phyloP scores from a whole-genome alignment of 768 basidiomycete species.

The Suillus tomentosus region DNA sequence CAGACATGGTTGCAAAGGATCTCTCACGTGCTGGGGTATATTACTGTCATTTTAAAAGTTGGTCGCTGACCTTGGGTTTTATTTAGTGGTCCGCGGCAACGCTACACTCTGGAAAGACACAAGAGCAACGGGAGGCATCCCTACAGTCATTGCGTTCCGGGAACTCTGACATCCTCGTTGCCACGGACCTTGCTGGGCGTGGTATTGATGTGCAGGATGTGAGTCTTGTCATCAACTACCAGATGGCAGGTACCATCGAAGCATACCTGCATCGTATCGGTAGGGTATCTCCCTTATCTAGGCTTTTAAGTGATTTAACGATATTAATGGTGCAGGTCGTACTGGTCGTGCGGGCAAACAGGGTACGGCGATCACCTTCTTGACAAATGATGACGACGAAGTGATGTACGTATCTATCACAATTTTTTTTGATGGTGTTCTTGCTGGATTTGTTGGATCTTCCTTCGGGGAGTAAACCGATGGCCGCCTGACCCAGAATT shows the following conservation, averaged over 20 bases:
- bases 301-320: conserved; percentile 11
- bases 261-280: conserved; percentile 98
- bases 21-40: conserved; percentile 84
- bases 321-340: conserved; percentile 60
- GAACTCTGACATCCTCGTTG: conserved; percentile 89
- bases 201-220: conserved; percentile 99
- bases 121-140: conserved; percentile 95
- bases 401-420: conserved; percentile 73
- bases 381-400: conserved; percentile 94
- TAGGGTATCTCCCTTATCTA: conserved; percentile 38
- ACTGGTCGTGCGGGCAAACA: conserved; percentile 98
- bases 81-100: conserved; percentile 86
- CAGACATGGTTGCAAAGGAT: conserved; percentile 97
- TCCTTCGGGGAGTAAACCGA: conserved; percentile 7
- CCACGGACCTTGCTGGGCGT: conserved; percentile 96
- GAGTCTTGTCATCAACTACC: conserved; percentile 93
- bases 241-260: conserved; percentile 96
- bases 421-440: neutral
- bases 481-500: neutral
- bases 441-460: conserved; percentile 6
- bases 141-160: conserved; percentile 85
- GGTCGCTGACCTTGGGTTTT: conserved; percentile 11
- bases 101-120: conserved; percentile 95
- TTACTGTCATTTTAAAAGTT: conserved; percentile 18
- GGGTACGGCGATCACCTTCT: conserved; percentile 92